Conservation (phyloP, 371 early-diverging fungal genomes). For the Circinella umbellata region DNA sequence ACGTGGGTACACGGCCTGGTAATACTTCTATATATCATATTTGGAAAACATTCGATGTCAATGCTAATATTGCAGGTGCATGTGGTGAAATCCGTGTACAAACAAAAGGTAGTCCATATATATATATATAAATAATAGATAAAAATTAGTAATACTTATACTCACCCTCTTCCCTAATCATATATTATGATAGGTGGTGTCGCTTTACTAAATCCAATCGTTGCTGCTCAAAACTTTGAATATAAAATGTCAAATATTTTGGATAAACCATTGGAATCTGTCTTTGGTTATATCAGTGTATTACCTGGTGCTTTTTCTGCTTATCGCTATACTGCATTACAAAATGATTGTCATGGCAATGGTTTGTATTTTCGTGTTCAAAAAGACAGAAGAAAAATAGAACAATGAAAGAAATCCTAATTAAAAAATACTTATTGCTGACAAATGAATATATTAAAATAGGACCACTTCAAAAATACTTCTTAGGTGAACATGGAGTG, state of each 20-base stretch:
- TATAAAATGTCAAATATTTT: slow-evolving; percentile 92
- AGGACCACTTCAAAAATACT: slow-evolving; percentile 79
- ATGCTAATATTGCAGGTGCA: slow-evolving; percentile 77
- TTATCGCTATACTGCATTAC: slow-evolving; percentile 79
- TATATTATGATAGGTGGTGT: slow-evolving; percentile 55
- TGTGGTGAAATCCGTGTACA: slow-evolving; percentile 84
- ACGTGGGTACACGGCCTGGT: slow-evolving; percentile 86
- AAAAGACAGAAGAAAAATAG: no score
- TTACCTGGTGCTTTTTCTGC: slow-evolving; percentile 89
- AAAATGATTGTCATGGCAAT: slow-evolving; percentile 59
- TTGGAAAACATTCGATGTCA: slow-evolving; percentile 79
- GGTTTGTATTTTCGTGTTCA: slow-evolving; percentile 21
- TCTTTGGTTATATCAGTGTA: slow-evolving; percentile 89
- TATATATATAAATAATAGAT: no score
- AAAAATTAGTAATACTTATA: no score
- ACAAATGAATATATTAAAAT: not conserved
- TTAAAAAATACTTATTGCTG: not conserved
- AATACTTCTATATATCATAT: slow-evolving; percentile 74
- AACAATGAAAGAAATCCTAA: no score
- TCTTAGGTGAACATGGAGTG: slow-evolving; percentile 66
- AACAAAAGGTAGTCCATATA: slow-evolving; percentile 4
- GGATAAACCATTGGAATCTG: slow-evolving; percentile 86
- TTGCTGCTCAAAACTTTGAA: slow-evolving; percentile 94
- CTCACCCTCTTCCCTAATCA: not conserved
- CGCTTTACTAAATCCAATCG: slow-evolving; percentile 80